Base-by-base conservation (phyloP, 129 eudicot genomes). In the Flaveria sonorensis region DNA sequence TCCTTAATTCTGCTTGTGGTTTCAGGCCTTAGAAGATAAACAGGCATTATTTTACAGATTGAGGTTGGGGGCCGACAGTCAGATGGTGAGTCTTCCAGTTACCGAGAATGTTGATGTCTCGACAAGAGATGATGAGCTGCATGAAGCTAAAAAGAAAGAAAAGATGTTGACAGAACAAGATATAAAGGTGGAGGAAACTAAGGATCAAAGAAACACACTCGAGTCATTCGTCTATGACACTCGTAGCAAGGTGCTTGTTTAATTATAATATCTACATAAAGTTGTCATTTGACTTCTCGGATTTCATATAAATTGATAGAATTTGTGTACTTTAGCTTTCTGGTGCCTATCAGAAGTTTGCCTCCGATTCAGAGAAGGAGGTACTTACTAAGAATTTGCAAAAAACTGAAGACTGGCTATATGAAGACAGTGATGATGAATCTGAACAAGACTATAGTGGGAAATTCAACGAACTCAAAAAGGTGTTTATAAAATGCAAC, bases 381-480 rank as follows among this genome's bases (percentile, higher is more conserved):
- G 84, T 51, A 8, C 76, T 94, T 60, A 78, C 89, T 59, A 72
- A 73, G 63, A 81, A 45, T 51, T 75, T 91, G 75, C 99, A 89
- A 81, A 84, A 86, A 53, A 91, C 90, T 0, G 99, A 94, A 69
- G 97, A 91, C 10, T 94, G 97, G 98, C 92, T 94, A 24, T 91
- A 91, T 66, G 97, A 87, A 84, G 97, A 91, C 36, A 96, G 94
- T 55, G 93, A 94, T 73, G 96, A 94, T 76, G 96, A 94, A 79
- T 66, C 90, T 56, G 96, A 89, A 78, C 46, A 74, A 79, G 97
- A 86, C 68, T 94, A 94, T 83, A 53, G 81, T 1, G 53, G 82
- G 71, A 95, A 82, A 81, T 81, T 86, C 32, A 75, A 86, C 62
- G 80, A 85, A 80, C 85, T 95, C 15, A 86, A 82, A 73, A 89